These are phyloP conservation scores for Sphaerobolus stellatus DNA, from an alignment of 1,284 basidiomycete genomes.

Conservation along the genomic window DNA sequence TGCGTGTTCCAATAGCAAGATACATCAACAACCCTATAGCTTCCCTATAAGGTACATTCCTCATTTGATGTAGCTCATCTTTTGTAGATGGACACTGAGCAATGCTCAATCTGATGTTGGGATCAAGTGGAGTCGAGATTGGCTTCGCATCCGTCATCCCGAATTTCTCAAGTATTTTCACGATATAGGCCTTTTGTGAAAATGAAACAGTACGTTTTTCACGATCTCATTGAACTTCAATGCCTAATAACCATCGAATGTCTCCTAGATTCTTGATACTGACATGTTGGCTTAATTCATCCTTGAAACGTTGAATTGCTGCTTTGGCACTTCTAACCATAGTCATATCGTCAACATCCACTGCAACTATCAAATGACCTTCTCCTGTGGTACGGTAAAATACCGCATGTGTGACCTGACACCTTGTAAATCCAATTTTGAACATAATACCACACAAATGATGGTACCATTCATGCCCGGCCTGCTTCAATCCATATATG, in stretches of 20 bases:
- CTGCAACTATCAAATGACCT: conserved; percentile 25
- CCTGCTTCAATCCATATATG: conserved; percentile 30
- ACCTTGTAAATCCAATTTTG: conserved; percentile 17
- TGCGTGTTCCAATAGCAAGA: conserved; percentile 25
- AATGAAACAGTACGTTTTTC: conserved; percentile 26
- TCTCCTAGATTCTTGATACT: conserved; percentile 26
- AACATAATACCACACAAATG: conserved; percentile 16
- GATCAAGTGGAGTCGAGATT: conserved; percentile 31
- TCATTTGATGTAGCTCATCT: too few relatives aligned
- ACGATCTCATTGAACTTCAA: conserved; percentile 32
- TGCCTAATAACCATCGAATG: conserved; percentile 22
- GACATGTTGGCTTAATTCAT: too few relatives aligned
- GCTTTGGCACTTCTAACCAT: conserved; percentile 22
- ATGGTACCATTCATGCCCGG: too few relatives aligned
- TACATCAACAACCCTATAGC: conserved; percentile 36
- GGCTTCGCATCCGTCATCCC: conserved; percentile 30
- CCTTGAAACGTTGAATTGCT: too few relatives aligned
- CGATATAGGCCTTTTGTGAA: conserved; percentile 40
- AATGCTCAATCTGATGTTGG: conserved; percentile 12
- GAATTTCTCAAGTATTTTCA: conserved; percentile 34
- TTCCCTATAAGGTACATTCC: too few relatives aligned
- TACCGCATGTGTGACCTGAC: conserved; percentile 22
- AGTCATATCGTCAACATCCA: conserved; percentile 35
- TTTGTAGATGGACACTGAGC: too few relatives aligned
- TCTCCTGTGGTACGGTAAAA: conserved; percentile 21